phyloP scores from a whole-genome alignment of 768 basidiomycete species.

The Tricholoma hemisulphureum region DNA sequence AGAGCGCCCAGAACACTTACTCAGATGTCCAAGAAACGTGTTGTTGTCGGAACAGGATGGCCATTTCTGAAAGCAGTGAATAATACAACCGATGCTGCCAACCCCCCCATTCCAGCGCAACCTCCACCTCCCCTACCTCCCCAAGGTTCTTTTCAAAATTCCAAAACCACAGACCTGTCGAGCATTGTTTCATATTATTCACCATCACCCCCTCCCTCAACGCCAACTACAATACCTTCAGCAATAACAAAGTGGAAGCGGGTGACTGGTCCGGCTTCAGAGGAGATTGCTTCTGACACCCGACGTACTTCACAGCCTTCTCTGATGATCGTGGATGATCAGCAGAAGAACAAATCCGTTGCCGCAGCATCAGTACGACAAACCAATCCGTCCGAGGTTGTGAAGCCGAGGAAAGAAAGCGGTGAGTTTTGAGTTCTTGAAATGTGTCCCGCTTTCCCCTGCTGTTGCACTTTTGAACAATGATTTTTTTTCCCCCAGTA shows the following conservation, averaged over 20 bases:
- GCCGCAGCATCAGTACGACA: neutral
- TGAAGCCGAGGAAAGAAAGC: neutral
- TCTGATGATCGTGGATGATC: neutral
- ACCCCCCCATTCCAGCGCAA: conserved; percentile 15
- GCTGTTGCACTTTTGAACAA: neutral
- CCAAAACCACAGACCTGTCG: conserved; percentile 13
- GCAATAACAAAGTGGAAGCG: conserved; percentile 32
- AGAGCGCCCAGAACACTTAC: conserved; percentile 23
- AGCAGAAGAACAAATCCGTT: neutral
- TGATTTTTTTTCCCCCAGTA: conserved; percentile 1
- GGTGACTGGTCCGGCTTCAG: conserved; percentile 11
- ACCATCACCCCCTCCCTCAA: conserved; percentile 22
- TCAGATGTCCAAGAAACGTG: conserved; percentile 34
- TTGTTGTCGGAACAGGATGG: conserved; percentile 51
- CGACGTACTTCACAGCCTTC: neutral
- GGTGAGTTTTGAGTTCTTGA: conserved; percentile 7
- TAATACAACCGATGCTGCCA: conserved; percentile 10
- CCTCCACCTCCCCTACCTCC: conserved; percentile 15
- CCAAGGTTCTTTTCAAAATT: conserved; percentile 1
- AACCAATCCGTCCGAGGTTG: neutral
- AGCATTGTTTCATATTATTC: conserved; percentile 23
- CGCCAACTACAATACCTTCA: conserved; percentile 14
- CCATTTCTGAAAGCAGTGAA: conserved; percentile 31
- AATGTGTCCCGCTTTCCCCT: neutral
- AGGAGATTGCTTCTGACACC: neutral